A percentile compares a stretch with the other conserved stretches of the same genome.
Evolutionary conservation across 169 alveolate species (phyloP).

Genomic region (Plasmodium reichenowi): DNA sequence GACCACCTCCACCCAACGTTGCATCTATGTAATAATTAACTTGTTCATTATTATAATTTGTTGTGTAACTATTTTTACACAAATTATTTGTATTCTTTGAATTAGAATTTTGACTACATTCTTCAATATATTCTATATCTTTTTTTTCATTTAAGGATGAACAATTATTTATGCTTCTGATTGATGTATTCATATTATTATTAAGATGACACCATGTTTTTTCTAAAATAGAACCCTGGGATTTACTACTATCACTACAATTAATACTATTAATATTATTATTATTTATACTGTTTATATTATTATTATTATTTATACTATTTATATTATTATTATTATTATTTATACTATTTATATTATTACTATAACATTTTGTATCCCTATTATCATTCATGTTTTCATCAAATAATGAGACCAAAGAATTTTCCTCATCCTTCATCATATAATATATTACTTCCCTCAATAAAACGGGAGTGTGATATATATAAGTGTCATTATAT

Average conservation of each 20-base stretch:
- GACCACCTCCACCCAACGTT: conserved; percentile 88
- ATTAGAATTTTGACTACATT: not conserved
- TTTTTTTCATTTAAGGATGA: not conserved
- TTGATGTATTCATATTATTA: not conserved
- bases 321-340: too few relatives aligned
- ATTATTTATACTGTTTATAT: too few relatives aligned
- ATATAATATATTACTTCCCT: conserved; percentile 35
- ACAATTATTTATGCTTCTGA: not conserved
- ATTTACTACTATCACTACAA: too few relatives aligned
- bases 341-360: too few relatives aligned
- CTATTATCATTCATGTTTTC: too few relatives aligned
- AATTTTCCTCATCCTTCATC: not conserved
- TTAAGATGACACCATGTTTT: not conserved
- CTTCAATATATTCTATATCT: not conserved
- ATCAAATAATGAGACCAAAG: too few relatives aligned
- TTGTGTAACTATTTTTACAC: not conserved
- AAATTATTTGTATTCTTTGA: not conserved
- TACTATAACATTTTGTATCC: too few relatives aligned
- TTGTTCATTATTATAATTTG: not conserved
- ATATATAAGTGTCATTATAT: conserved; percentile 40
- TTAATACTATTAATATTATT: too few relatives aligned
- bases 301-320: too few relatives aligned
- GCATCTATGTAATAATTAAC: conserved; percentile 78
- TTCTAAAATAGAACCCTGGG: not conserved
- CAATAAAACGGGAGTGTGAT: conserved; percentile 68